Percentiles rank a stretch among this genome's conserved stretches.
Conservation (phyloP, 306 rosid species). For the Hylodesmum podocarpum region DNA sequence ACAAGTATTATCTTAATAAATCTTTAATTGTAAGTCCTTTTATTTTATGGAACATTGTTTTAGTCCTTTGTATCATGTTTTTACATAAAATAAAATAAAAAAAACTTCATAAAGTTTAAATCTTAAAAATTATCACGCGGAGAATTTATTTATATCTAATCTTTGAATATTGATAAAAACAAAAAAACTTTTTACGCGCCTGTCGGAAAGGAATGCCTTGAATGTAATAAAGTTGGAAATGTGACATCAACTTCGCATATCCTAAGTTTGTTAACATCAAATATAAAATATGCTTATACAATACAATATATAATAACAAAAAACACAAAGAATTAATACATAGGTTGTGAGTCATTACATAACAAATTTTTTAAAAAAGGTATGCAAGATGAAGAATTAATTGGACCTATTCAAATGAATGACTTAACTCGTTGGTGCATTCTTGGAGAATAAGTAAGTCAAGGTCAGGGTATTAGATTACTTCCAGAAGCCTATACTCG, state of each 20-base stretch:
- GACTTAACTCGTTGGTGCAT: neutral
- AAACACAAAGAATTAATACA: neutral
- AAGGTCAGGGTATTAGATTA: neutral
- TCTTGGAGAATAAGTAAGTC: neutral
- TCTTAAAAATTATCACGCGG: neutral
- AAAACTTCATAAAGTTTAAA: neutral
- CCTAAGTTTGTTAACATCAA: neutral
- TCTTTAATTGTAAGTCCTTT: too few relatives aligned
- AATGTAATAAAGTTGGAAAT: neutral
- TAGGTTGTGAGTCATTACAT: neutral
- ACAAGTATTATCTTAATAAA: neutral
- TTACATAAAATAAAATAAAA: too few relatives aligned
- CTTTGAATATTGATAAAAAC: neutral
- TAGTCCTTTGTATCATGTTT: too few relatives aligned
- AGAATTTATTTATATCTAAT: neutral
- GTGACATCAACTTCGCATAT: neutral
- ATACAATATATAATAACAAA: neutral
- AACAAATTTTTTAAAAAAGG: neutral
- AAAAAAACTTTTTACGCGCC: neutral
- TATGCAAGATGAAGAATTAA: neutral
- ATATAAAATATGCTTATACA: too few relatives aligned
- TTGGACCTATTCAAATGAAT: conserved; percentile 18
- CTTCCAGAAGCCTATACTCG: neutral
- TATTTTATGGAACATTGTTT: neutral
- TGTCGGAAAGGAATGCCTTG: neutral